Evolutionary conservation across 2,329 filamentous ascomycete species (phyloP), one percentile per base, ranked within the genome.

Genomic region (Penicillium sp.): DNA sequence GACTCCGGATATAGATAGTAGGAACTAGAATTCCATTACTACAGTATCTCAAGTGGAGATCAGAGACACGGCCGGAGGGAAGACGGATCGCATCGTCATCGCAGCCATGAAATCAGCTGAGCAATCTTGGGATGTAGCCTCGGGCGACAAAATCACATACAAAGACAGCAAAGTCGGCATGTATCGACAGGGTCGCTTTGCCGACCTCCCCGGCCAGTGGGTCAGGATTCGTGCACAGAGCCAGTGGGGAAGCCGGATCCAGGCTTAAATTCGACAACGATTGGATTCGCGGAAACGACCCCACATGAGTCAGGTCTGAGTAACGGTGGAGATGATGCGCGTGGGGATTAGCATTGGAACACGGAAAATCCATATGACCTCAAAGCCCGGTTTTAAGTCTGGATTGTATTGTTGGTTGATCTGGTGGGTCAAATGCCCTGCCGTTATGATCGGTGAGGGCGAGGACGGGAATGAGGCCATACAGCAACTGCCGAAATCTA

Each of bases 231-330:
- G 48, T 50, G 22, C 33, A 27, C 33, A 39, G 48, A 29, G 22
- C 33, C 48, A 39, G 48, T 55, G 49, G 53, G 52, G 56, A 42
- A 19, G 37, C n/a, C 21, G 21, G 27, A 45, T 45, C 24, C 22
- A 42, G 49, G 46, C 49, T 50, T 50, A 50, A 50, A 50, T 50
- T 50, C 48, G 26, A 50, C 33, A 10, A 26, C 48, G 33, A 39
- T 37, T 50, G 33, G 33, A 50, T 50, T 50, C 35, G 48, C 35
- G 48, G 33, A 16, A n/a, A 29, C 31, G 51, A 66, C 68, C 69
- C 68, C 68, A 71, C 69, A 70, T 71, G 66, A 71, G 62, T 71
- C 61, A 71, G 64, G 49, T 50, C 65, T 71, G 67, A 70, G 63
- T 69, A 69, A 69, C 61, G 26, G 61, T 60, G 59, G 50, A 43